Conservation (phyloP, 2,329 filamentous ascomycete species). For the Eutypa lata region DNA sequence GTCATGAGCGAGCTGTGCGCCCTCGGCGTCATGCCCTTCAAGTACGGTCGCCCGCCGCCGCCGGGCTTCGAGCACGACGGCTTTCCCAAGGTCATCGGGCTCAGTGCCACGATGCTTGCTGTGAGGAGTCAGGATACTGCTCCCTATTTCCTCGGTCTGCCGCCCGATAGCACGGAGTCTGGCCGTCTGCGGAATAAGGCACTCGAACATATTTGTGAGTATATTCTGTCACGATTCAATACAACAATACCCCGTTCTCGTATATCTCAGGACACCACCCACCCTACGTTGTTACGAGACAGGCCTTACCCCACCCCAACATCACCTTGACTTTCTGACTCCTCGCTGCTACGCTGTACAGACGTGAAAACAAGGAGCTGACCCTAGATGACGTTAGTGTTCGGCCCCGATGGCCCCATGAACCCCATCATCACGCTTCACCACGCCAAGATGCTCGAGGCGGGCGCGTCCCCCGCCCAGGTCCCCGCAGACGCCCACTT, state of each 20-base stretch:
- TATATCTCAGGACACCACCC: too few species aligned
- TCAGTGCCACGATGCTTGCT: conserved; percentile 36
- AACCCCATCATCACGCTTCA: neutral
- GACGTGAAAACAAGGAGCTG: too few species aligned
- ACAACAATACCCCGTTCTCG: too few species aligned
- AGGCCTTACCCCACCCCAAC: too few species aligned
- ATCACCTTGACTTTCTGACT: too few species aligned
- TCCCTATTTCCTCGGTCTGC: conserved; percentile 36
- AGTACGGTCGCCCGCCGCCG: conserved; percentile 34
- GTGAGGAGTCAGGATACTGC: conserved; percentile 35
- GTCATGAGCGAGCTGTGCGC: conserved; percentile 40
- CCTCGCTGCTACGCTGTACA: too few species aligned
- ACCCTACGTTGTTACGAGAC: too few species aligned
- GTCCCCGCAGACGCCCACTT: conserved; percentile 6
- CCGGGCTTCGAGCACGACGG: conserved; percentile 28
- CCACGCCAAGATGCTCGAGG: neutral
- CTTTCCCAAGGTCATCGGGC: conserved; percentile 34
- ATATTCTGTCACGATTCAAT: too few species aligned
- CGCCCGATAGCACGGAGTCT: conserved; percentile 33
- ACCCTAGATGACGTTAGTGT: too few species aligned
- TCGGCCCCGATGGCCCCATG: conserved; percentile 1
- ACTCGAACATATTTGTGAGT: conserved; percentile 17
- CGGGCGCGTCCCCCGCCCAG: conserved; percentile 7
- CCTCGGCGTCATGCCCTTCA: conserved; percentile 35
- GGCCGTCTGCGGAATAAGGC: conserved; percentile 32